Percentiles rank a stretch among this genome's conserved stretches.
phyloP scores from a whole-genome alignment of 1,139 yeast genomes.

The Geotrichum fermentans region DNA sequence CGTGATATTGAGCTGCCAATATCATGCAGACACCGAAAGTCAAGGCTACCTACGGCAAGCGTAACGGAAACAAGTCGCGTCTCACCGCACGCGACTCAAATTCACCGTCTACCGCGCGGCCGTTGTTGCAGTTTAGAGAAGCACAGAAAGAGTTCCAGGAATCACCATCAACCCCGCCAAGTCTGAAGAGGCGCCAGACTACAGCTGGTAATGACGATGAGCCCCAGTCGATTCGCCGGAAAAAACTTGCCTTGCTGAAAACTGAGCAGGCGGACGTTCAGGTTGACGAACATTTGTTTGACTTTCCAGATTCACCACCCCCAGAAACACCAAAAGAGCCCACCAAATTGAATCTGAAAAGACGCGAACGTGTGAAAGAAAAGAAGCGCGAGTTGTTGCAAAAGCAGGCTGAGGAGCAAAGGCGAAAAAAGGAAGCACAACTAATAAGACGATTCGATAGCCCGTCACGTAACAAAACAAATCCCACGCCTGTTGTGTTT shows the following conservation, averaged over 20 bases:
- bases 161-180: no score
- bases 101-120: constrained; percentile 1
- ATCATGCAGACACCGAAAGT: constrained; percentile 3
- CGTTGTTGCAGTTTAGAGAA: not conserved
- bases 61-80: constrained; percentile 9
- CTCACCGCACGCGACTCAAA: constrained; percentile 7
- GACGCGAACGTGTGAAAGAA: constrained; percentile 13
- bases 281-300: constrained; percentile 14
- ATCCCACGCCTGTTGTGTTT: not conserved
- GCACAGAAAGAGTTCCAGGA: no score
- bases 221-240: not conserved
- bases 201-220: not conserved
- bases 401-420: constrained; percentile 4
- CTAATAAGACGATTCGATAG: not conserved
- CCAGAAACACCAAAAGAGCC: constrained; percentile 1
- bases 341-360: constrained; percentile 1
- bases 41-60: constrained; percentile 16
- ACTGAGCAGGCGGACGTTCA: not conserved
- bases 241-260: not conserved
- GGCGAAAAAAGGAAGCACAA: not conserved
- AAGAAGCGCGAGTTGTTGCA: constrained; percentile 7
- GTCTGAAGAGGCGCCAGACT: no score
- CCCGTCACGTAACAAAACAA: not conserved
- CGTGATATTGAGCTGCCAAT: no score
- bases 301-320: constrained; percentile 15